phyloP scores from a whole-genome alignment of 106 monocot genomes.

The Allium cepa region DNA sequence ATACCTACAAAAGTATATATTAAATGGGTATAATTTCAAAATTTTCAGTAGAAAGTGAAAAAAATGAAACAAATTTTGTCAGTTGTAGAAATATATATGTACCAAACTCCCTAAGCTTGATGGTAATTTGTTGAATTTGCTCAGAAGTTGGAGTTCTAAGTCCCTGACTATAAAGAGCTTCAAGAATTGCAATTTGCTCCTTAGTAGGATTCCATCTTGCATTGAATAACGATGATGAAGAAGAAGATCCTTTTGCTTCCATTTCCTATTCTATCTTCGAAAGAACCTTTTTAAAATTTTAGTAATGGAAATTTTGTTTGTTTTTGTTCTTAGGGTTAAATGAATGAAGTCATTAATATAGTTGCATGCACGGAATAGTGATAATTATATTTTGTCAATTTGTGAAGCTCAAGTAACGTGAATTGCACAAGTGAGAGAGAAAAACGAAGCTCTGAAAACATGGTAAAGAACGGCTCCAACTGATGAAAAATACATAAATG shows the following conservation, averaged over 20 bases:
- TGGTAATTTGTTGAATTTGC: conserved; percentile 83
- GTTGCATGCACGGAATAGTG: background rate
- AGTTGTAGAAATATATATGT: too few relatives aligned
- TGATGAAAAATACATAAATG: background rate
- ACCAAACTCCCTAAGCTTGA: conserved; percentile 55
- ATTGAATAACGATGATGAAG: background rate
- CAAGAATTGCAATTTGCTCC: conserved; percentile 75
- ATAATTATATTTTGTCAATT: conserved; percentile 2
- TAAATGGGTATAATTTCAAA: too few relatives aligned
- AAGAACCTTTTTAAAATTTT: background rate
- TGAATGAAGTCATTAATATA: background rate
- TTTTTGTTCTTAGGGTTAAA: background rate
- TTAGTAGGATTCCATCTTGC: conserved; percentile 83
- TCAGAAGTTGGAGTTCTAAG: conserved; percentile 77
- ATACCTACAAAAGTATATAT: background rate
- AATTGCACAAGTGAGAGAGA: background rate
- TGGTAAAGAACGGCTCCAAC: background rate
- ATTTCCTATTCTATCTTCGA: background rate
- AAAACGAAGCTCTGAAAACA: conserved; percentile 8
- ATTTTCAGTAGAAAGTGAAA: too few relatives aligned
- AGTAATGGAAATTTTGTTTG: too few relatives aligned
- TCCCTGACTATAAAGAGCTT: conserved; percentile 63
- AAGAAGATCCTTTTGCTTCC: background rate
- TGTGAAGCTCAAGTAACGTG: conserved; percentile 5
- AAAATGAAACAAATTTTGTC: too few relatives aligned